Base-by-base conservation (phyloP, 768 basidiomycete species). In the Macrolepiota albuminosa region DNA sequence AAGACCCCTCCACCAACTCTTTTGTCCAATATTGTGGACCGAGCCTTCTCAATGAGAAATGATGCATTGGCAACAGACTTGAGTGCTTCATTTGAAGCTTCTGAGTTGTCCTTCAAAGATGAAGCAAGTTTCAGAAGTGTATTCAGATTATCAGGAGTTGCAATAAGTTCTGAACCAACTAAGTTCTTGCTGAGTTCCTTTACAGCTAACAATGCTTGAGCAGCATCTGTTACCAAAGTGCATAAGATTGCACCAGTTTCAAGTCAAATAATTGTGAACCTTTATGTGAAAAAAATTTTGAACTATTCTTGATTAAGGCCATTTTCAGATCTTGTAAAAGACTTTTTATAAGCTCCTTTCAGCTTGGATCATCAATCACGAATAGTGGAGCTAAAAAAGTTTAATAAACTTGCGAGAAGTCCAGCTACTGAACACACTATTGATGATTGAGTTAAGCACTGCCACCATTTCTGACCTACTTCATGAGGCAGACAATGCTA, bases 21-120 rank as follows among this genome's bases (percentile, higher is more conserved):
- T 49, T 79, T 75, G 51, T 71, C 73, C 33, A 89, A 68, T 65
- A 89, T 84, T 0, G 81, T 82, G 21, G 70, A 67, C 54, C 91
- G 82, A 2, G 86, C 85, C 14, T 72, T 68, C 60, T 88, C 87
- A 53, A 87, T 75, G 58, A 93, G 80, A 21, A 93, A 79, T 3
- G 94, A 72, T 0, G 89, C 82, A 69, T 95, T 95, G 8, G 93
- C 93, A 29, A 93, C 78, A 55, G 83, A 90, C 57, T 88, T 79
- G 48, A 93, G 75, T 1, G 89, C 88, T 73, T 92, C 89, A 47
- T 79, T 82, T 3, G 82, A 76, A 2, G 86, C 86, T 13, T 86
- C 85, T 3, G 69, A 68, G 43, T 84, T 79, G 56, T 84, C 81
- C 59, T 85, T 86, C 68, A 86, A 79, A 6, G 78, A 70, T 6